These are phyloP conservation scores for Naumovozyma castellii DNA, from an alignment of 805 yeast species.

Conservation along the genomic window DNA sequence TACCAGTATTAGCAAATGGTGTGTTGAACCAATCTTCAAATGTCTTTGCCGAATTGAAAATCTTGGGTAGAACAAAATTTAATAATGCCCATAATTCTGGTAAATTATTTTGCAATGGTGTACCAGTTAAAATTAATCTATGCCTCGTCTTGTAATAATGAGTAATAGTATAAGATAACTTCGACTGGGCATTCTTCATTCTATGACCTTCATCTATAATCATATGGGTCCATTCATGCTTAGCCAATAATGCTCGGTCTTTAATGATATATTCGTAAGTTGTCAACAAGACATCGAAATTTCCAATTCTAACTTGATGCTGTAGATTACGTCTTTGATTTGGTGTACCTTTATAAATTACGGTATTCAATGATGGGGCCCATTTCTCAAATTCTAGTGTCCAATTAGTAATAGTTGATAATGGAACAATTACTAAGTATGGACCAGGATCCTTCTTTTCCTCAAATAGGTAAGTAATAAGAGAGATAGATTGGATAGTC, in stretches of 20 bases:
- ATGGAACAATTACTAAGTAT: slow-evolving; percentile 71
- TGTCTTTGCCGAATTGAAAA: slow-evolving; percentile 76
- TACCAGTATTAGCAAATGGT: slow-evolving; percentile 78
- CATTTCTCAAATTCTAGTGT: slow-evolving; percentile 76
- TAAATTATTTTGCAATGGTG: slow-evolving; percentile 75
- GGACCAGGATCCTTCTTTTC: slow-evolving; percentile 57
- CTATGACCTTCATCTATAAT: slow-evolving; percentile 87
- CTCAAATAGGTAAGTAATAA: slow-evolving; percentile 62
- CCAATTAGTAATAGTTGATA: slow-evolving; percentile 81
- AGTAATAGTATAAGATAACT: slow-evolving; percentile 60
- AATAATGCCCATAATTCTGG: slow-evolving; percentile 82
- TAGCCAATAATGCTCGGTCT: slow-evolving; percentile 61
- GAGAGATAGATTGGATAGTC: slow-evolving; percentile 76
- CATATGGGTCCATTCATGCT: slow-evolving; percentile 75
- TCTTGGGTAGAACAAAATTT: slow-evolving; percentile 73
- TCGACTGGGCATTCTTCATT: slow-evolving; percentile 73
- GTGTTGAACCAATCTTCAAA: slow-evolving; percentile 89
- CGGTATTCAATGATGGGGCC: slow-evolving; percentile 71
- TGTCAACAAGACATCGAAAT: slow-evolving; percentile 67
- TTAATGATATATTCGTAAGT: slow-evolving; percentile 76
- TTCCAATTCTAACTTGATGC: slow-evolving; percentile 53
- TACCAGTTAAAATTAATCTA: slow-evolving; percentile 76
- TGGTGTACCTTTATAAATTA: slow-evolving; percentile 73
- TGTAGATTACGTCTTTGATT: slow-evolving; percentile 59
- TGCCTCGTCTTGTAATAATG: slow-evolving; percentile 66